Base-by-base conservation (phyloP, 2,329 filamentous ascomycete species). In the Pseudogymnoascus sp. region DNA sequence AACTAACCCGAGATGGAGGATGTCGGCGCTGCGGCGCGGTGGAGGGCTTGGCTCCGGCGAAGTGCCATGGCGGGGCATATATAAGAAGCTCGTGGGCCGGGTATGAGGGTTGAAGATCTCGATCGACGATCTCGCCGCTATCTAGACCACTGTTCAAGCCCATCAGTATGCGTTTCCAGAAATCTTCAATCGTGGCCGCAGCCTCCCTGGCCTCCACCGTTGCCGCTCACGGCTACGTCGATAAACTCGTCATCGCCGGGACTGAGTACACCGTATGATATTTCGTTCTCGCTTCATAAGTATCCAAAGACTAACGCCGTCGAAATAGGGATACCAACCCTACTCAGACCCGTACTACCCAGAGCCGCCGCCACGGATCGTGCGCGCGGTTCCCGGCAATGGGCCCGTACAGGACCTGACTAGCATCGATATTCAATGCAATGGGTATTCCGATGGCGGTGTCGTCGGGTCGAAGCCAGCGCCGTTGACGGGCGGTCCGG, bases 371-470 rank as follows among this genome's bases (percentile, higher is more conserved):
- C 65, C 79, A 43, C 76, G 81, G n/a, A 79, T 85, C 69, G 82
- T 82, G n/a, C 79, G 83, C 16, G 74, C 75, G 6, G 78, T 86
- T 61, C 76, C 80, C 62, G 82, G 82, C 37, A 85, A 85, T 70
- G 82, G 83, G 3, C 82, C 83, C 0, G 77, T 86, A 20, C 72
- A 79, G 61, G 78, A 85, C 61, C 69, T 85, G 6, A 77, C 76
- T 1, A 74, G 76, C 11, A 74, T 78, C 61, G 83, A 85, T 64
- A 60, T 86, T 6, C 81, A 85, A 68, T 86, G 83, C 72, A 79
- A 79, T 50, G 80, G 81, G 20, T 80, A 78, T 60, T 74, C 78
- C 3, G 79, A 72, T 14, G 78, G 78, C 6, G 80, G 80, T 18
- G 69, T 75, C 61, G 68, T 72, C 4, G 82, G 79, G 16, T 79